phyloP scores from a whole-genome alignment of 331 rosid genomes.

The Ulmus americana region DNA sequence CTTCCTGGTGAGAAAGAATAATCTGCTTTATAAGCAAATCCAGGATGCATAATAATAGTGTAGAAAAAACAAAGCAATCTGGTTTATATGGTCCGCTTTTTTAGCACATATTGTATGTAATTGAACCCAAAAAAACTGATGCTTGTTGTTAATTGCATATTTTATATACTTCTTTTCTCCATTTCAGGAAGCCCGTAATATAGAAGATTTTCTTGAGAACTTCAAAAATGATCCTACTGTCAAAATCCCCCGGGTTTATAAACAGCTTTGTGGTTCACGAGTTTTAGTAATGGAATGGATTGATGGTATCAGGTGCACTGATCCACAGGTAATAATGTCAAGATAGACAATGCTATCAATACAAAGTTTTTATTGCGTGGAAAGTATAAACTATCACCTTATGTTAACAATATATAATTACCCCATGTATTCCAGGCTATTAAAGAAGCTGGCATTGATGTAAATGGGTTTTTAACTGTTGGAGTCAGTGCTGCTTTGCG shows the following conservation, averaged over 20 bases:
- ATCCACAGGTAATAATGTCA: slow-evolving; percentile 66
- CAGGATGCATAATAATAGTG: not conserved
- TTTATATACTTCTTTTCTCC: slow-evolving; percentile 5
- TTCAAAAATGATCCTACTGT: slow-evolving; percentile 88
- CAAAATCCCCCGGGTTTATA: slow-evolving; percentile 86
- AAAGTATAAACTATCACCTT: slow-evolving; percentile 12
- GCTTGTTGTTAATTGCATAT: slow-evolving; percentile 13
- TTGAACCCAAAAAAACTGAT: not conserved
- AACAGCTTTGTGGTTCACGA: slow-evolving; percentile 68
- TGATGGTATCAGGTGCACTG: slow-evolving; percentile 94
- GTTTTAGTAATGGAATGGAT: slow-evolving; percentile 99
- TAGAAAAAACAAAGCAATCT: not conserved
- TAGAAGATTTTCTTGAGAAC: slow-evolving; percentile 89
- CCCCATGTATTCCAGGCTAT: slow-evolving; percentile 57
- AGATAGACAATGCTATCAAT: slow-evolving; percentile 18
- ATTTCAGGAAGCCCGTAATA: slow-evolving; percentile 89
- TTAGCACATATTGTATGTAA: slow-evolving; percentile 1
- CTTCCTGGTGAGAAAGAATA: not conserved
- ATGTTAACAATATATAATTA: slow-evolving; percentile 12
- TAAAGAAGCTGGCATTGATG: slow-evolving; percentile 77
- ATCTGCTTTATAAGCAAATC: not conserved
- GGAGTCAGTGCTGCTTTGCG: slow-evolving; percentile 99
- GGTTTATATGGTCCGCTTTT: not conserved
- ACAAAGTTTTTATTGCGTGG: slow-evolving; percentile 1
- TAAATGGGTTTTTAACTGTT: slow-evolving; percentile 81